phyloP scores from a whole-genome alignment of 176 grass and related monocot species.

The Oryza longistaminata region DNA sequence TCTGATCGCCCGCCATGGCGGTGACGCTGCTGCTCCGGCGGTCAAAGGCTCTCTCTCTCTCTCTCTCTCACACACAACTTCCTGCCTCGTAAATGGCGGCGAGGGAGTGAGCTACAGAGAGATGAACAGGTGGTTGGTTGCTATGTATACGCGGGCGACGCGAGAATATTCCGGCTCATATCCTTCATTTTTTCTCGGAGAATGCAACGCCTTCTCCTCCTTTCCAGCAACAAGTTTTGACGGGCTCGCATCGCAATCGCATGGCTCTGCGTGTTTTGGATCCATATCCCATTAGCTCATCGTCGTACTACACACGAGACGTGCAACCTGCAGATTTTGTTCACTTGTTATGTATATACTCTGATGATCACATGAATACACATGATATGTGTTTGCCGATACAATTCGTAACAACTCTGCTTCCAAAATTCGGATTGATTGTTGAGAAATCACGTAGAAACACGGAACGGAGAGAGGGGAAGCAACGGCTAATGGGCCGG shows the following conservation, averaged over 20 bases:
- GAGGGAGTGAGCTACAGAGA: neutral
- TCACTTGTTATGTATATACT: neutral
- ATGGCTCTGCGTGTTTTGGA: neutral
- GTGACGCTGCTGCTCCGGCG: neutral
- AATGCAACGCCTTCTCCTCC: neutral
- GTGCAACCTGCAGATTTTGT: neutral
- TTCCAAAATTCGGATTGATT: neutral
- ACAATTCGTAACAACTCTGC: neutral
- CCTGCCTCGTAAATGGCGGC: neutral
- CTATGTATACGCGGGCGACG: conserved; percentile 10
- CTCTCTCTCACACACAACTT: neutral
- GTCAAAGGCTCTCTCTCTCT: neutral
- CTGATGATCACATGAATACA: too few relatives aligned
- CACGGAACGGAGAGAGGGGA: neutral
- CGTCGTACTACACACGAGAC: too few relatives aligned
- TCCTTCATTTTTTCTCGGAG: conserved; percentile 28
- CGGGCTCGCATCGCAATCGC: neutral
- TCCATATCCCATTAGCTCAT: too few relatives aligned
- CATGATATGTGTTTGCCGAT: too few relatives aligned
- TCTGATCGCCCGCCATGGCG: conserved; percentile 35
- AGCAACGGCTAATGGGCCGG: neutral
- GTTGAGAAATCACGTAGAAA: neutral
- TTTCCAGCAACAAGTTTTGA: conserved; percentile 30
- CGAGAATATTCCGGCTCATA: conserved; percentile 36
- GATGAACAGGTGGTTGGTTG: neutral